These are phyloP conservation scores for Garcia nutans DNA, from an alignment of 345 rosid genomes.

Conservation along the genomic window DNA sequence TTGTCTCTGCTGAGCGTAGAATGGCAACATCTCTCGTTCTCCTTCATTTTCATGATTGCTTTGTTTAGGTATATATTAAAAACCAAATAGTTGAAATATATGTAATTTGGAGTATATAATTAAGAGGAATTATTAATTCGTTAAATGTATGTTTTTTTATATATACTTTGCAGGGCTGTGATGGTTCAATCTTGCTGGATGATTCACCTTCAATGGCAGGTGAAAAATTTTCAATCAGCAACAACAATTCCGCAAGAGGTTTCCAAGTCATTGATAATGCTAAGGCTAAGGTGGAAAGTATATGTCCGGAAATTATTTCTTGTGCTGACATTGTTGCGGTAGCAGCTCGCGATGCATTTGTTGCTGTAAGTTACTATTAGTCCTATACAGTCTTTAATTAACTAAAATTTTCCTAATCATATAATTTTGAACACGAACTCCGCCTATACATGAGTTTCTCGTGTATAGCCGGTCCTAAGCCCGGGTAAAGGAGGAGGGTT, in stretches of 20 bases:
- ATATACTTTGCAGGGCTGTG: conserved; percentile 5
- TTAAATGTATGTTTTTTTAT: no score
- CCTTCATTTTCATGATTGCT: conserved; percentile 64
- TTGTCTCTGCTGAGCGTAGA: conserved; percentile 40
- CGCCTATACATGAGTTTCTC: no score
- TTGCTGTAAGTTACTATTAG: not conserved
- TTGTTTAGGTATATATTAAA: conserved; percentile 27
- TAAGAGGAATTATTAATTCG: no score
- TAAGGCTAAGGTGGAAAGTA: not conserved
- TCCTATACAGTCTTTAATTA: not conserved
- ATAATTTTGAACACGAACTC: no score
- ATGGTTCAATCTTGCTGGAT: conserved; percentile 9
- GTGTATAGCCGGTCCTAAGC: no score
- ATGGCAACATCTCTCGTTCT: conserved; percentile 67
- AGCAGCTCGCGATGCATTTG: conserved; percentile 9
- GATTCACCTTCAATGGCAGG: conserved; percentile 11
- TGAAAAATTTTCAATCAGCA: conserved; percentile 4
- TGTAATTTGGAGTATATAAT: no score
- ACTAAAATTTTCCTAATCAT: no score
- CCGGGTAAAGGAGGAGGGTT: no score
- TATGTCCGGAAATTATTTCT: conserved; percentile 16
- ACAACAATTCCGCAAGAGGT: not conserved
- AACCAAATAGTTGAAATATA: no score
- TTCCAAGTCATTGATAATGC: not conserved
- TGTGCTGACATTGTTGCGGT: conserved; percentile 10